These are phyloP conservation scores for Solanum phureja DNA, from an alignment of 257 asterid species.

Conservation along the genomic window DNA sequence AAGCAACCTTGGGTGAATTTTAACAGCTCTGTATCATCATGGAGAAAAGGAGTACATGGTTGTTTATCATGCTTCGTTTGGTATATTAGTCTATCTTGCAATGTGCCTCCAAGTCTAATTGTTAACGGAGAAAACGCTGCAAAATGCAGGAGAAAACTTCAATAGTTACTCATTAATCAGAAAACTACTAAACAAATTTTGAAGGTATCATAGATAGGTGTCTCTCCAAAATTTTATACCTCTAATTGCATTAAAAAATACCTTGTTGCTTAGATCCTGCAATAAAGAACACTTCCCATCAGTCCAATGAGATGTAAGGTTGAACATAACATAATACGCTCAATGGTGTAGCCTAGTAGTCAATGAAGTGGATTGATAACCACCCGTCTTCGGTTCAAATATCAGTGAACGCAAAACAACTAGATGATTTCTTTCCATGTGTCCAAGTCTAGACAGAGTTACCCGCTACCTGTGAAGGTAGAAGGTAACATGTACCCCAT, in stretches of 20 bases:
- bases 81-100: constrained; percentile 69
- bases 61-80: constrained; percentile 23
- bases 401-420: neutral
- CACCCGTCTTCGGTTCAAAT: neutral
- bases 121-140: constrained; percentile 81
- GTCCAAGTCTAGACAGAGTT: neutral
- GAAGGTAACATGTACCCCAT: too few species aligned
- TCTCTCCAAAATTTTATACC: constrained; percentile 20
- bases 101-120: constrained; percentile 83
- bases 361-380: neutral
- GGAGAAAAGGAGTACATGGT: constrained; percentile 41
- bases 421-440: neutral
- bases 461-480: too few species aligned
- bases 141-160: neutral
- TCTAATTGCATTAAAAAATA: constrained; percentile 54
- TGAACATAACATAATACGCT: neutral
- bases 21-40: constrained; percentile 34
- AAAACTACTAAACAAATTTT: neutral
- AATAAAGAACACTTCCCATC: neutral
- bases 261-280: constrained; percentile 65
- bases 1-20: constrained; percentile 73
- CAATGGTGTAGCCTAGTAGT: neutral
- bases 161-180: neutral
- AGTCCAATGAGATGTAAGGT: neutral
- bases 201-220: neutral